Base-by-base conservation (phyloP, 805 yeast species). In the Pichia manshurica region DNA sequence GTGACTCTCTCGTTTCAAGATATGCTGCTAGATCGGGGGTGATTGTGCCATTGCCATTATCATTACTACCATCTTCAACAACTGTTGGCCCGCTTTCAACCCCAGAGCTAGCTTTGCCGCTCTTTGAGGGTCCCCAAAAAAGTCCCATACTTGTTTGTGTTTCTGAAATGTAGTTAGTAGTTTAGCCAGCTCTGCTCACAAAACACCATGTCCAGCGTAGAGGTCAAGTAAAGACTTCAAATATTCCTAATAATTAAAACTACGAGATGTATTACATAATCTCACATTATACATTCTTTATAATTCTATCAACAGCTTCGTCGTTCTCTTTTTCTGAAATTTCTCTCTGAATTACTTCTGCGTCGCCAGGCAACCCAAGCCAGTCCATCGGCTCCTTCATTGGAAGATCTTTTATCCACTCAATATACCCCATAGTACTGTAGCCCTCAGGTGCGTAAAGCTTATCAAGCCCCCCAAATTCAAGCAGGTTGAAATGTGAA, bases 341-440 rank as follows among this genome's bases (percentile, higher is more conserved):
- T 41, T 35, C 7, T 41, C 48, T 36, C 53, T 40, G 10, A 20
- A 20, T 5, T 35, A 4, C 20, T 20, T 52, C 52, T 12, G 56
- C 51, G 16, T 44, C 54, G 1, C 20, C 37, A 9, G 56, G 50
- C 19, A 65, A 39, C 10, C 65, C 64, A 12, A 64, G 29, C 69
- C 69, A 65, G 10, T 47, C 52, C 19, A 55, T 44, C 2, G 67
- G 63, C 42, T 77, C 77, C 6, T 74, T 71, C 13, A 70, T 71
- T 0, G 89, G 89, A 38, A 84, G 63, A 0, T 53, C 37, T 0
- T 61, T 53, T 19, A 82, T 70, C 89, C 90, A 85, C 2, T 53
- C 49, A 10, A 59, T 69, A 0, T 56, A 33, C 0, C 59, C 53
- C 4, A 13, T 22, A 5, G 39, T 39, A 32, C 42, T 42, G 21